Base-by-base conservation (phyloP, 2,329 filamentous ascomycete genomes). In the Xylariaceae sp. region DNA sequence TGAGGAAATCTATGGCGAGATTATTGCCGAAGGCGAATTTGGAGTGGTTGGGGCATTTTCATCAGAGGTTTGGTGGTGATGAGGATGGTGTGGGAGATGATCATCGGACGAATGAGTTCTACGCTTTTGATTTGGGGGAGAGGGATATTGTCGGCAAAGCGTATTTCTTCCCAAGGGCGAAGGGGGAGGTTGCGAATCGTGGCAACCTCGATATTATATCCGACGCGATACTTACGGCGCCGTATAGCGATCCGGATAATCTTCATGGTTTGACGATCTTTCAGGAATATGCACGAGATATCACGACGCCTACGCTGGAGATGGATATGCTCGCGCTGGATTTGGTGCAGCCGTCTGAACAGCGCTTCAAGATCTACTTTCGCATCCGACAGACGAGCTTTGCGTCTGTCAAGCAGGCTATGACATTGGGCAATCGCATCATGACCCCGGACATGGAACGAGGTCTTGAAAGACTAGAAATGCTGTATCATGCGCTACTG, bases 251-350 rank as follows among this genome's bases (percentile, higher is more conserved):
- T 13, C 11, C n/a, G 9, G 41, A 45, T 8, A 60, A 60, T 11
- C 45, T 60, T 11, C 37, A 50, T 35, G 53, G 53, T 2, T 53
- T 49, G 53, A 34, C 41, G 7, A 60, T 53, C 53, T 60, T 60
- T 47, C 53, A 41, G 15, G 49, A 56, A 49, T 60, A 56, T 17
- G 34, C 53, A 3, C 37, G 53, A 8, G 53, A 57, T 13, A 1
- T 15, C 13, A n/a, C 10, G 13, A 47, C 37, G 35, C 37, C 13
- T 9, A 10, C 7, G 6, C n/a, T 60, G 4, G 58, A 60, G 17
- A 47, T 53, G 17, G 58, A 60, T 41, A 60, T 60, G 58, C 34
- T 60, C 10, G 57, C 57, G 37, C 51, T 59, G 17, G 57, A 59
- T 34, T 30, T 59, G 13, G 54, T 59, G 10, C 37, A 59, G n/a